Conservation (phyloP, 2,329 filamentous ascomycete species). For the Leptoxyphium fumago region DNA sequence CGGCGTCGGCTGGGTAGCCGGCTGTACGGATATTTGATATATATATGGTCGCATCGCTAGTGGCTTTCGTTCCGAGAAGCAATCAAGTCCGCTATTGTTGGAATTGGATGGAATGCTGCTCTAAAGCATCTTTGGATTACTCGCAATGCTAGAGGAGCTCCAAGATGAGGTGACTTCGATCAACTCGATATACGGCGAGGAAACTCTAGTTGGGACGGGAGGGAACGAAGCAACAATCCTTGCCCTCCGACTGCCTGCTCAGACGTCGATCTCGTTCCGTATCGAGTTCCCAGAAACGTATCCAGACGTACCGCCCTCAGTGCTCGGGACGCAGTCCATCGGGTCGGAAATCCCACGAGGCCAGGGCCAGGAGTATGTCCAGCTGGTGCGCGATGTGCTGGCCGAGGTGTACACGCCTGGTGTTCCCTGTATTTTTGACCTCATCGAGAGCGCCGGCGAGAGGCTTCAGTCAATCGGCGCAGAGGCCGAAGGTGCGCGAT, state of each 20-base stretch:
- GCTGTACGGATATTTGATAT: too few relatives aligned
- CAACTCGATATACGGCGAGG: slow-evolving; percentile 67
- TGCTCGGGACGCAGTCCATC: slow-evolving; percentile 67
- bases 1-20: too few relatives aligned
- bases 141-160: slow-evolving; percentile 31
- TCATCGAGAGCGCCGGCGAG: slow-evolving; percentile 48
- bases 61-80: too few relatives aligned
- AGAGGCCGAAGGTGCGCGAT: slow-evolving; percentile 9
- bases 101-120: too few relatives aligned
- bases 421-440: slow-evolving; percentile 75
- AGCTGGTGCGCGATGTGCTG: slow-evolving; percentile 52
- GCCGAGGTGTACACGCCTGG: slow-evolving; percentile 55
- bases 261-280: slow-evolving; percentile 37
- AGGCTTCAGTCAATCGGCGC: slow-evolving; percentile 20
- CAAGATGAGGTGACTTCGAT: slow-evolving; percentile 65
- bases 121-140: neutral
- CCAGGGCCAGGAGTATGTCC: slow-evolving; percentile 56
- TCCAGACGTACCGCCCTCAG: slow-evolving; percentile 55
- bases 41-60: too few relatives aligned
- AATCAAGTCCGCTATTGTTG: too few relatives aligned
- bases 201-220: slow-evolving; percentile 33
- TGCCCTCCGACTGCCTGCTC: slow-evolving; percentile 52
- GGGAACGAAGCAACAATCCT: slow-evolving; percentile 22
- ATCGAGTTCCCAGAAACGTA: slow-evolving; percentile 61
- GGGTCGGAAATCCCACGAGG: slow-evolving; percentile 52